phyloP scores from a whole-genome alignment of 2,329 filamentous ascomycete genomes.

The Acrocalymma vagum region DNA sequence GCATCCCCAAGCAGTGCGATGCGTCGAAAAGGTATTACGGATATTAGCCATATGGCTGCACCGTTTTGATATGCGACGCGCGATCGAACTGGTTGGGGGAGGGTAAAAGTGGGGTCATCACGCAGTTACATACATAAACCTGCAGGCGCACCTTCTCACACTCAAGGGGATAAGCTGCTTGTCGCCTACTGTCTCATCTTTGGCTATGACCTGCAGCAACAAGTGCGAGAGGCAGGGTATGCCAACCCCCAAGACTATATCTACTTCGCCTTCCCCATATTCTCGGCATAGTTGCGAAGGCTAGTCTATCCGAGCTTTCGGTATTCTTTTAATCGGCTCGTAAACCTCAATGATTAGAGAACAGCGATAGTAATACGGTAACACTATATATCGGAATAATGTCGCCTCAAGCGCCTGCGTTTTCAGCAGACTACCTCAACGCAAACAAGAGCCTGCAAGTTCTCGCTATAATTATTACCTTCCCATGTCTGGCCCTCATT shows the following conservation, averaged over 20 bases:
- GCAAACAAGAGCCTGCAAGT: slow-evolving; percentile 19
- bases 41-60: too few relatives aligned
- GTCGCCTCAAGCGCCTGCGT: not conserved
- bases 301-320: too few relatives aligned
- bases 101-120: too few relatives aligned
- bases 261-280: not conserved
- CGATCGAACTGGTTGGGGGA: too few relatives aligned
- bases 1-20: too few relatives aligned
- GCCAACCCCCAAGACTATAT: not conserved
- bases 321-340: too few relatives aligned
- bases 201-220: slow-evolving; percentile 4
- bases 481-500: slow-evolving; percentile 15
- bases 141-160: too few relatives aligned
- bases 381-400: not conserved
- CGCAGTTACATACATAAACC: too few relatives aligned
- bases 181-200: not conserved
- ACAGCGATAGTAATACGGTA: not conserved
- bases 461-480: slow-evolving; percentile 18
- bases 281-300: too few relatives aligned
- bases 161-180: not conserved
- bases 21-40: too few relatives aligned
- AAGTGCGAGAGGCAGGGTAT: not conserved
- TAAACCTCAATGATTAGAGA: not conserved
- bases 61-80: too few relatives aligned
- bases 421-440: slow-evolving; percentile 11